Conservation (phyloP, 768 basidiomycete species). For the Pleurotus tuoliensis region DNA sequence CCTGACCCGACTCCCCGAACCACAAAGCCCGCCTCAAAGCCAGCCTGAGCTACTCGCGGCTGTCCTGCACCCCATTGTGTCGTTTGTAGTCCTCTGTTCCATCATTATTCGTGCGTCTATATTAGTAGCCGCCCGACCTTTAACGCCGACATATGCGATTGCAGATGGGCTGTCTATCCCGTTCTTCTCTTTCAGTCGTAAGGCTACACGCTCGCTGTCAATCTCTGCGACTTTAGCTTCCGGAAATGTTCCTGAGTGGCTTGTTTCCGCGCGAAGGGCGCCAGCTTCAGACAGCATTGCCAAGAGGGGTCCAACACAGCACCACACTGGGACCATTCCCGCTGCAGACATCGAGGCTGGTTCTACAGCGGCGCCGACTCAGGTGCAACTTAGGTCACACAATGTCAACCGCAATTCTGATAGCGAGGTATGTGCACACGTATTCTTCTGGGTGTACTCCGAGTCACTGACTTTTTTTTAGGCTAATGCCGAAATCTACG, state of each 20-base stretch:
- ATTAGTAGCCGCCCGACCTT: not conserved
- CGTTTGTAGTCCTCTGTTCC: slow-evolving; percentile 84
- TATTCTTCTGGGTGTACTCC: not conserved
- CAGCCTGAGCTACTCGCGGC: slow-evolving; percentile 74
- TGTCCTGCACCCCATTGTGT: slow-evolving; percentile 75
- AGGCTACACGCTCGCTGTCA: not conserved
- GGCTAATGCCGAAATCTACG: not conserved
- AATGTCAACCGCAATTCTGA: not conserved
- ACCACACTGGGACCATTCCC: not conserved
- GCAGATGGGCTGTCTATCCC: slow-evolving; percentile 69
- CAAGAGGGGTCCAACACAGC: not conserved
- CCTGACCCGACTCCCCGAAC: slow-evolving; percentile 52
- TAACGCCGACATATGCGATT: not conserved
- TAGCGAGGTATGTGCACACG: not conserved
- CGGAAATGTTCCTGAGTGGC: slow-evolving; percentile 40
- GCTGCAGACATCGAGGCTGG: not conserved
- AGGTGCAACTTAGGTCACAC: not conserved
- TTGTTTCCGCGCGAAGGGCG: slow-evolving; percentile 28
- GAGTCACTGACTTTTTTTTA: not conserved
- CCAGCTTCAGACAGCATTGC: not conserved
- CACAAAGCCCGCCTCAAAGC: slow-evolving; percentile 54
- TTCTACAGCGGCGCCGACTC: not conserved
- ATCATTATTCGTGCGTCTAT: slow-evolving; percentile 69
- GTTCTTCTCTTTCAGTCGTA: slow-evolving; percentile 54
- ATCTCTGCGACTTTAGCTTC: slow-evolving; percentile 41